phyloP scores from a whole-genome alignment of 225 moss, liverwort and hornwort genomes.

The Neckera pumila region DNA sequence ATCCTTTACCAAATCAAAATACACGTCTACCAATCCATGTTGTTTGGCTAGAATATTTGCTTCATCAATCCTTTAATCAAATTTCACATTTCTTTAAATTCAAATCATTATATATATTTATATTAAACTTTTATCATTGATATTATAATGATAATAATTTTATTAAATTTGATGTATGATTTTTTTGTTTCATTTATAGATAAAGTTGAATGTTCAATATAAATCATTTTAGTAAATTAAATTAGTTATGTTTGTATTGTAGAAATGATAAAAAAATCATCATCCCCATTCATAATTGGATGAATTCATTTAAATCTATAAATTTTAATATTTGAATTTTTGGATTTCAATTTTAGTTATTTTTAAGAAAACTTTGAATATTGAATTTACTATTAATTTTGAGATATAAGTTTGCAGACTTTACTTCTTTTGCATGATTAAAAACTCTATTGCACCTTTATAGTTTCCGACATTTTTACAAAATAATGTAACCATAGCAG shows the following conservation, averaged over 20 bases:
- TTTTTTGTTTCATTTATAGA: too few species aligned
- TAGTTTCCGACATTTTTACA: slow-evolving; percentile 69
- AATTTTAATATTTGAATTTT: background rate
- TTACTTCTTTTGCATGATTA: slow-evolving; percentile 71
- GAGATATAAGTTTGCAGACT: background rate
- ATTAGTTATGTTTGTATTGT: too few species aligned
- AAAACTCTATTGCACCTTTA: slow-evolving; percentile 57
- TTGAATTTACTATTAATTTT: too few species aligned
- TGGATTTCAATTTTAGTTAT: fast-evolving
- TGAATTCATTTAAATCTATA: background rate
- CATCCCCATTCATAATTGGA: background rate
- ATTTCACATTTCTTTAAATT: background rate
- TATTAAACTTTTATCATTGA: too few species aligned
- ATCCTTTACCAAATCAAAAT: slow-evolving; percentile 55
- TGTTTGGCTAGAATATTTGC: slow-evolving; percentile 69
- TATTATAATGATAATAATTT: background rate
- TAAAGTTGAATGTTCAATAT: background rate
- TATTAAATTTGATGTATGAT: too few species aligned
- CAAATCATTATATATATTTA: too few species aligned
- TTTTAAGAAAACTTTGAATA: too few species aligned
- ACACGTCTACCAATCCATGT: slow-evolving; percentile 69
- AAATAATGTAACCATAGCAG: slow-evolving; percentile 28
- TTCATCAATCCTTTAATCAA: slow-evolving; percentile 41
- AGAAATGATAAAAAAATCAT: too few species aligned
- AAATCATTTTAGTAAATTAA: too few species aligned